A percentile compares a stretch with the other conserved stretches of the same genome.
Conservation (phyloP, 1,284 basidiomycete species). For the Moesziomyces globuligerus region DNA sequence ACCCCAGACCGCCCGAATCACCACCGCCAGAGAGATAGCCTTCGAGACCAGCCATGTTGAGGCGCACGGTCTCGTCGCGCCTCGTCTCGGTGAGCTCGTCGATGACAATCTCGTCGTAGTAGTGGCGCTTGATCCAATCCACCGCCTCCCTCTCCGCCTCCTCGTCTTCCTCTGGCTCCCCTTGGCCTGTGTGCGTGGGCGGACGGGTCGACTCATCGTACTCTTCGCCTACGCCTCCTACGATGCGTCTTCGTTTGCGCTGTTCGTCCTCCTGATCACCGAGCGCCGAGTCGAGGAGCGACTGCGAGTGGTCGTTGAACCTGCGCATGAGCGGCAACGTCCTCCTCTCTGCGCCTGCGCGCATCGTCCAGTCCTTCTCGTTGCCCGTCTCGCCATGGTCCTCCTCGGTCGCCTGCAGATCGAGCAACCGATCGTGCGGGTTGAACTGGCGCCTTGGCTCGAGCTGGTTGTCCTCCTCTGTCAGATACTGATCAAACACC, state of each 20-base stretch:
- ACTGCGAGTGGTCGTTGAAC: constrained; percentile 96
- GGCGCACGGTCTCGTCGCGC: constrained; percentile 75
- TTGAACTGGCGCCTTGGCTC: constrained; percentile 80
- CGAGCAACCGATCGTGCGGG: constrained; percentile 80
- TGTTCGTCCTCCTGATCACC: constrained; percentile 53
- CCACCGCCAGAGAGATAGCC: too few species aligned
- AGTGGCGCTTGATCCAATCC: constrained; percentile 49
- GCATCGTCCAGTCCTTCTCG: constrained; percentile 91
- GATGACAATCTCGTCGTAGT: constrained; percentile 81
- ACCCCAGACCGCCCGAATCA: too few species aligned
- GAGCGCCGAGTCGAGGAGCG: constrained; percentile 75
- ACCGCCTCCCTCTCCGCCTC: constrained; percentile 26
- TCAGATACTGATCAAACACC: constrained; percentile 94
- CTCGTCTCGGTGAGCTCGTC: constrained; percentile 83
- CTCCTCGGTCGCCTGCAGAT: constrained; percentile 86
- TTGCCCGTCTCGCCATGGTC: constrained; percentile 93
- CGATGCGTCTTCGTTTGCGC: constrained; percentile 45
- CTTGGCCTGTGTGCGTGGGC: constrained; percentile 14
- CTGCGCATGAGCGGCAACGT: constrained; percentile 92
- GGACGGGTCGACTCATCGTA: constrained; percentile 34
- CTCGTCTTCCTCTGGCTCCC: constrained; percentile 20
- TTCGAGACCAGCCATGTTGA: constrained; percentile 75
- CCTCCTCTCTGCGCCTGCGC: constrained; percentile 85
- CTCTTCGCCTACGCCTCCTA: constrained; percentile 62
- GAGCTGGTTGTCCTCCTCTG: constrained; percentile 89